Percentiles rank a stretch among this genome's conserved stretches.
These are phyloP conservation scores for Pharnaceum exiguum DNA, from an alignment of 148 eudicot species.

Conservation along the genomic window DNA sequence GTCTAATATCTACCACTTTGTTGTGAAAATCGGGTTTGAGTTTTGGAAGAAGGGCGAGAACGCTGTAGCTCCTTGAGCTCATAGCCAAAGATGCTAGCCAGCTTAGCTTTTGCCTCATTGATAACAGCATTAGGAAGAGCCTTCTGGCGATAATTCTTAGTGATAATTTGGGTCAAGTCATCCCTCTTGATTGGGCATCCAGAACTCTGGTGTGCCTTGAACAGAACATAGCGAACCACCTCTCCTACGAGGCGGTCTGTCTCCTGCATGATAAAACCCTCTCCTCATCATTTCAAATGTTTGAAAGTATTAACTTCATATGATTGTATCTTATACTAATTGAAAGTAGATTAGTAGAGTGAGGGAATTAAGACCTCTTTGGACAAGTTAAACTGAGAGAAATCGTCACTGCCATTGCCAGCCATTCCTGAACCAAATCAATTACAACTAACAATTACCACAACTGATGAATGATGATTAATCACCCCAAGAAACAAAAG, in stretches of 20 bases:
- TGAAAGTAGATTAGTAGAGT: background rate
- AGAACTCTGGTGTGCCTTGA: constrained; percentile 71
- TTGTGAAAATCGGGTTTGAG: constrained; percentile 58
- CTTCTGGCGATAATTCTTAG: constrained; percentile 67
- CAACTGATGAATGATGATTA: too few species aligned
- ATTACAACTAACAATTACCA: background rate
- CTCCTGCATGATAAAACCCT: constrained; percentile 40
- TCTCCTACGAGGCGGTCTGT: constrained; percentile 76
- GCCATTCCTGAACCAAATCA: constrained; percentile 43
- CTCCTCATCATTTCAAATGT: constrained; percentile 1
- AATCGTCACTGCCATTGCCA: constrained; percentile 33
- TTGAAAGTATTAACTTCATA: background rate
- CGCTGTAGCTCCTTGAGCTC: constrained; percentile 92
- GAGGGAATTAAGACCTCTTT: constrained; percentile 37
- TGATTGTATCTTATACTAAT: background rate
- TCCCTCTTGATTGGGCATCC: constrained; percentile 95
- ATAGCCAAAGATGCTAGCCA: constrained; percentile 69
- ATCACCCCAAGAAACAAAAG: too few species aligned
- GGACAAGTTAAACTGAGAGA: constrained; percentile 66
- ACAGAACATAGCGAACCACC: constrained; percentile 78
- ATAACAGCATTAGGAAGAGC: constrained; percentile 78
- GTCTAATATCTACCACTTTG: too few species aligned
- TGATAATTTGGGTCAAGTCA: constrained; percentile 64
- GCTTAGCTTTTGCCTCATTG: constrained; percentile 70
- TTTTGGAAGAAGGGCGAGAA: constrained; percentile 45